These are phyloP conservation scores for Meripilus lineatus DNA, from an alignment of 1,284 basidiomycete genomes.

Conservation along the genomic window DNA sequence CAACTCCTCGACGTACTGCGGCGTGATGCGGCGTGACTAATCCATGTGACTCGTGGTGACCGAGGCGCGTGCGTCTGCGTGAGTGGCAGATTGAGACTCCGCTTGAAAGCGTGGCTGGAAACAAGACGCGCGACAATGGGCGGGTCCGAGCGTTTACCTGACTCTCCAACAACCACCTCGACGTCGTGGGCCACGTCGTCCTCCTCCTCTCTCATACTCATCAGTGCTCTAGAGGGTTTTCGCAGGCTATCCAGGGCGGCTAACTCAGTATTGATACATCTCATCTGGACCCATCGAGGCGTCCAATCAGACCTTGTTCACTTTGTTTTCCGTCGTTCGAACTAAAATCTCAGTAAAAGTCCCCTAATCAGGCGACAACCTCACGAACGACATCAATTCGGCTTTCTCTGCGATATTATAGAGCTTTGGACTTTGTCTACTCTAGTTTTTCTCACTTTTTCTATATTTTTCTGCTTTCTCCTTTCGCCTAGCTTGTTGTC, in stretches of 20 bases:
- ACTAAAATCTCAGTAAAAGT: constrained; percentile 17
- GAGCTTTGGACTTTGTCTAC: constrained; percentile 10
- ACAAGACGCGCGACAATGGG: constrained; percentile 17
- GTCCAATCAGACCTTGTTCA: constrained; percentile 9
- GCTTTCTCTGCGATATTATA: constrained; percentile 2
- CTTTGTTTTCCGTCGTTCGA: constrained; percentile 19
- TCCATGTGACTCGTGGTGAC: constrained; percentile 1
- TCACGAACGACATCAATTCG: neutral
- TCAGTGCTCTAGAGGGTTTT: constrained; percentile 2
- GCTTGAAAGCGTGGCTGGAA: constrained; percentile 5
- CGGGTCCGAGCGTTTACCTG: constrained; percentile 19
- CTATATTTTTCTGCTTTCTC: constrained; percentile 4
- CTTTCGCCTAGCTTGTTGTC: constrained; percentile 12
- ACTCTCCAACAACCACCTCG: constrained; percentile 24
- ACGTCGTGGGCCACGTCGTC: constrained; percentile 16
- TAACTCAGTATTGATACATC: constrained; percentile 1
- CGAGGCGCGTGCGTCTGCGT: neutral
- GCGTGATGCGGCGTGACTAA: constrained; percentile 7
- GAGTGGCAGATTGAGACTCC: constrained; percentile 9
- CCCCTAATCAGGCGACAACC: constrained; percentile 13
- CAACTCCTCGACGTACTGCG: no score
- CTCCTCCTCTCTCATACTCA: constrained; percentile 8
- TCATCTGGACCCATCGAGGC: constrained; percentile 9
- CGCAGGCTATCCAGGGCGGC: constrained; percentile 3
- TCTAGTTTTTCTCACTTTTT: constrained; percentile 14